phyloP scores from a whole-genome alignment of 2,329 filamentous ascomycete genomes.

The Monilinia polystroma region DNA sequence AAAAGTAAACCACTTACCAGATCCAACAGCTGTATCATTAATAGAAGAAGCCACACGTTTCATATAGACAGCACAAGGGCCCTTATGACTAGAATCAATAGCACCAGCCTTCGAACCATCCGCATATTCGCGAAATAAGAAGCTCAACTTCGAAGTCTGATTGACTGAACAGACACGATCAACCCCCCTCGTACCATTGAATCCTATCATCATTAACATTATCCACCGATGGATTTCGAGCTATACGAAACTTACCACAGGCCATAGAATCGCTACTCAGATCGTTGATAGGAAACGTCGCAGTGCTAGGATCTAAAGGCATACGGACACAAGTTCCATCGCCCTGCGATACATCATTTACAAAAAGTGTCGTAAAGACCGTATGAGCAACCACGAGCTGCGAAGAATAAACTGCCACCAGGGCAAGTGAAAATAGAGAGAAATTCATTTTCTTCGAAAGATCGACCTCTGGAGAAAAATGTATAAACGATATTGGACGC shows the following conservation, averaged over 20 bases:
- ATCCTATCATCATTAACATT: constrained; percentile 40
- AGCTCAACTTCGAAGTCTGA: constrained; percentile 40
- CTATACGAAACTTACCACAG: constrained; percentile 55
- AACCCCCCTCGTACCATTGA: constrained; percentile 50
- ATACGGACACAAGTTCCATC: constrained; percentile 71
- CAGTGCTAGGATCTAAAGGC: constrained; percentile 51
- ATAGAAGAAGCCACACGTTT: constrained; percentile 63
- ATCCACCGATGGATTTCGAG: not conserved
- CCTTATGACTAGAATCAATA: constrained; percentile 62
- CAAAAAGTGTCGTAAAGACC: constrained; percentile 61
- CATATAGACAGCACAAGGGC: constrained; percentile 71
- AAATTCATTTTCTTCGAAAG: constrained; percentile 12
- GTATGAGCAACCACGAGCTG: constrained; percentile 54
- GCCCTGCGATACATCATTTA: constrained; percentile 63
- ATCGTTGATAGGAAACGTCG: constrained; percentile 58
- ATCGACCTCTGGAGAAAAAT: constrained; percentile 1
- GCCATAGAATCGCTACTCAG: constrained; percentile 64
- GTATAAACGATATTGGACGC: not conserved
- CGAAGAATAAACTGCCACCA: constrained; percentile 26
- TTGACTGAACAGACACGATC: constrained; percentile 46
- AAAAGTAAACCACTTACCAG: constrained; percentile 44
- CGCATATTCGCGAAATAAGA: constrained; percentile 64
- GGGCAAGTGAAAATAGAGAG: constrained; percentile 21
- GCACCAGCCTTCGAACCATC: constrained; percentile 53
- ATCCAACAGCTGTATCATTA: constrained; percentile 53